Conservation (phyloP, 192 early-diverging fungal species). For the Lunasporangiospora selenospora region DNA sequence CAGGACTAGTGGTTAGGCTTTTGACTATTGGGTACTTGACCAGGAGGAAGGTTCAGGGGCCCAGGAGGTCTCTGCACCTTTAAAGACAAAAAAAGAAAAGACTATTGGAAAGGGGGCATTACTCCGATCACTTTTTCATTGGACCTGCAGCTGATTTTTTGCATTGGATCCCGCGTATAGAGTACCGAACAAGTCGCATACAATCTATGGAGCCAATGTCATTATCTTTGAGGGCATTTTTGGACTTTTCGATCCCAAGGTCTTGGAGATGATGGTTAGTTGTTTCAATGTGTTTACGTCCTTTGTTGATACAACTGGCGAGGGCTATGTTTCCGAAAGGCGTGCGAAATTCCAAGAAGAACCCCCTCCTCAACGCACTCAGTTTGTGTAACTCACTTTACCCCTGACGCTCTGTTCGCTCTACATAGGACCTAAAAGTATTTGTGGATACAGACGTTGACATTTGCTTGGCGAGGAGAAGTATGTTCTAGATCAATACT, state of each 20-base stretch:
- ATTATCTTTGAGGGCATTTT: conserved; percentile 99
- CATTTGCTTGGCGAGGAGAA: conserved; percentile 85
- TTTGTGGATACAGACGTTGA: conserved; percentile 98
- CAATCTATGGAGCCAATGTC: conserved; percentile 93
- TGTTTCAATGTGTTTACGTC: conserved; percentile 67
- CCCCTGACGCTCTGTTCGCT: background rate
- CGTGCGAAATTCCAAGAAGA: too few relatives aligned
- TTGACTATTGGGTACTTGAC: background rate
- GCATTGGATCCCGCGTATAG: too few relatives aligned
- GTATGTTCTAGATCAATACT: conserved; percentile 47
- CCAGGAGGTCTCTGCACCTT: too few relatives aligned
- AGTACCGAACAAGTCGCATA: conserved; percentile 63
- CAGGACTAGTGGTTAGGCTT: background rate
- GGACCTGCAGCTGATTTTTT: too few relatives aligned
- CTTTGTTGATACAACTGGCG: too few relatives aligned
- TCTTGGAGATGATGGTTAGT: conserved; percentile 88
- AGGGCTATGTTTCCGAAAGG: background rate
- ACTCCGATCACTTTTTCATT: too few relatives aligned
- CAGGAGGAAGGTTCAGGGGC: too few relatives aligned
- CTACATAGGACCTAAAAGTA: conserved; percentile 58
- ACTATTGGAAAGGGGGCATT: too few relatives aligned
- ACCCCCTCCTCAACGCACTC: too few relatives aligned
- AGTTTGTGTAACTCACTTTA: too few relatives aligned
- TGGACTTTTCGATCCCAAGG: conserved; percentile 86
- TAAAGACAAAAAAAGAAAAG: too few relatives aligned